Conservation (phyloP, 495 filamentous ascomycete genomes). For the Aspergillus leporis region DNA sequence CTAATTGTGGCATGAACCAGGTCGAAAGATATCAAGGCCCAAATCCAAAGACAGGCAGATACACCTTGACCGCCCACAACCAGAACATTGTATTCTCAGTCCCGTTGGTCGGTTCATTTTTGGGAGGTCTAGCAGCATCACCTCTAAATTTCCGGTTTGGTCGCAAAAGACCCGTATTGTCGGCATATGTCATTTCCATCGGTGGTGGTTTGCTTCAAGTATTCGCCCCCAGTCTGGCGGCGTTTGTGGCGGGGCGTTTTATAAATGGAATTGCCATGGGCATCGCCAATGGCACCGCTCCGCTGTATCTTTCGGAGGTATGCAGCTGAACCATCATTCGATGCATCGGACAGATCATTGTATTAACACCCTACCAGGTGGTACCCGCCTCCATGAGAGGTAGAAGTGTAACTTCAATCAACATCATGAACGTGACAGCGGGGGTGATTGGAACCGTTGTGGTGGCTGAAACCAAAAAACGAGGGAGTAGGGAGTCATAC, state of each 20-base stretch:
- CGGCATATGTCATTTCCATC: conserved; percentile 35
- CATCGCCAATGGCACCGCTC: conserved; percentile 37
- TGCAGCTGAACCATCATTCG: neutral
- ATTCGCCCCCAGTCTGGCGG: conserved; percentile 35
- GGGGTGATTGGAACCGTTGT: conserved; percentile 37
- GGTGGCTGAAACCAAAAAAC: conserved; percentile 31
- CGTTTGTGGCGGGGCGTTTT: conserved; percentile 37
- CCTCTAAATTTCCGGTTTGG: conserved; percentile 36
- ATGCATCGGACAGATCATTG: neutral
- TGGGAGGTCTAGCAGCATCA: conserved; percentile 36
- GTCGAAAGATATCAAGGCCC: conserved; percentile 37
- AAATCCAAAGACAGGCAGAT: conserved; percentile 26
- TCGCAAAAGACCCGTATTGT: conserved; percentile 37
- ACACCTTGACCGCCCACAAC: conserved; percentile 37
- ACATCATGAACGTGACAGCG: conserved; percentile 37
- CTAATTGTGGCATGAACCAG: conserved; percentile 15
- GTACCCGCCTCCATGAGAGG: conserved; percentile 40
- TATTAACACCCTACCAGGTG: conserved; percentile 17
- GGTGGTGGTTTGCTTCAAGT: conserved; percentile 40
- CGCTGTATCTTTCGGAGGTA: conserved; percentile 40
- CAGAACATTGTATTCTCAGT: conserved; percentile 39
- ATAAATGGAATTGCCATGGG: conserved; percentile 36
- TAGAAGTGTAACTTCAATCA: conserved; percentile 36
- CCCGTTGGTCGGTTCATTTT: conserved; percentile 34
- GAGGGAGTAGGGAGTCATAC: conserved; percentile 26